A percentile compares a stretch with the other conserved stretches of the same genome.
Conservation (phyloP, 768 basidiomycete species). For the Asterophora lycoperdoides region DNA sequence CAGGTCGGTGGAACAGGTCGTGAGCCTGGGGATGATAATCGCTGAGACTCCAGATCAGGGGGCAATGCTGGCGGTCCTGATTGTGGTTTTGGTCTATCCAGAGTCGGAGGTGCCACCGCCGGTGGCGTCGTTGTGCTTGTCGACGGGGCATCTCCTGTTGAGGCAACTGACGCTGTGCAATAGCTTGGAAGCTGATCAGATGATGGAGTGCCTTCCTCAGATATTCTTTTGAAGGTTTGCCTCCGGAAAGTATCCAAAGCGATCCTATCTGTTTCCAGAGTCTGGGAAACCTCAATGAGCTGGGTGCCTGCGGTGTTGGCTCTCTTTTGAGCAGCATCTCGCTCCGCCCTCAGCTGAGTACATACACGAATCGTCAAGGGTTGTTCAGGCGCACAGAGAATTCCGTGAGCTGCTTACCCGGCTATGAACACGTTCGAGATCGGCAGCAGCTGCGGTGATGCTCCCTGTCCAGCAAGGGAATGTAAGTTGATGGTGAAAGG, state of each 20-base stretch:
- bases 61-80: background rate
- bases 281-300: conserved; percentile 22
- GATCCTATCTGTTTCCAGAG: conserved; percentile 23
- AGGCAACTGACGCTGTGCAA: conserved; percentile 13
- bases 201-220: conserved; percentile 12
- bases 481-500: background rate
- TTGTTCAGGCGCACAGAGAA: background rate
- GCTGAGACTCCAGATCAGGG: background rate
- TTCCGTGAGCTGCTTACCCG: conserved; percentile 22
- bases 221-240: conserved; percentile 32
- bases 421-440: conserved; percentile 32
- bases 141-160: background rate
- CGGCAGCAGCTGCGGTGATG: conserved; percentile 32
- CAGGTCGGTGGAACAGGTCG: conserved; percentile 14
- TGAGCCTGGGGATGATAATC: background rate
- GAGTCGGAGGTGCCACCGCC: background rate
- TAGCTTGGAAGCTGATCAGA: conserved; percentile 27
- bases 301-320: conserved; percentile 27
- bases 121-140: background rate
- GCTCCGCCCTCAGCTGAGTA: conserved; percentile 29
- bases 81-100: background rate
- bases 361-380: background rate
- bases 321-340: conserved; percentile 26
- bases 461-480: conserved; percentile 26
- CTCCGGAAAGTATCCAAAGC: conserved; percentile 29